Conservation (phyloP, 371 early-diverging fungal species). For the Zopfochytrium polystomum region DNA sequence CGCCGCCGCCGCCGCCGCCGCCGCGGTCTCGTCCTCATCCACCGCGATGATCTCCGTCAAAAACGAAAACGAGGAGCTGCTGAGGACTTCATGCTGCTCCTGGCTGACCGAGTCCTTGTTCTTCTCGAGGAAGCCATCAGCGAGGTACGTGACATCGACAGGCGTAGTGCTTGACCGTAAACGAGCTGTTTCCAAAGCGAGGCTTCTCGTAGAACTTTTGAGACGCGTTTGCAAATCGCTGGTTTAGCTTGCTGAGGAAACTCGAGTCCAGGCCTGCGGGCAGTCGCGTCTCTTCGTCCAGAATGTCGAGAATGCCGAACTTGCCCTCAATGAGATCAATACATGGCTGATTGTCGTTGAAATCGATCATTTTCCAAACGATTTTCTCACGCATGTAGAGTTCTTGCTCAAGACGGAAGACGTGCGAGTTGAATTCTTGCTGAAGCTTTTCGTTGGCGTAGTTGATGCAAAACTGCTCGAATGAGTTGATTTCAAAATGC, state of each 20-base stretch:
- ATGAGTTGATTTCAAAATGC: too few species aligned
- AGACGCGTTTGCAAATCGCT: slow-evolving; percentile 64
- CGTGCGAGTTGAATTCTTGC: slow-evolving; percentile 76
- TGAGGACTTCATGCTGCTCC: slow-evolving; percentile 74
- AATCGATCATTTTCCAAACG: too few species aligned
- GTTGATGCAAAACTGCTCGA: slow-evolving; percentile 99
- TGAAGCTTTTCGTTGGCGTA: slow-evolving; percentile 81
- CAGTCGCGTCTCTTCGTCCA: slow-evolving; percentile 95
- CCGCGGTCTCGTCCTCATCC: too few species aligned
- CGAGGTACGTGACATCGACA: slow-evolving; percentile 74
- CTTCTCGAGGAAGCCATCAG: slow-evolving; percentile 96
- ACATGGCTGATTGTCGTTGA: too few species aligned
- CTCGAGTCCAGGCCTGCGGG: slow-evolving; percentile 85
- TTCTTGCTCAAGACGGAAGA: slow-evolving; percentile 98
- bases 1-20: too few species aligned
- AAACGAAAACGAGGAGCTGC: slow-evolving; percentile 68
- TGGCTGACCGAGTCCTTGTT: slow-evolving; percentile 98
- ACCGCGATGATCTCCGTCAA: slow-evolving; percentile 63
- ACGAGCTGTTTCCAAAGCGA: slow-evolving; percentile 66
- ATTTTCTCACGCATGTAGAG: slow-evolving; percentile 93
- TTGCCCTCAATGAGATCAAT: slow-evolving; percentile 98
- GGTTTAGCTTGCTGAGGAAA: slow-evolving; percentile 82
- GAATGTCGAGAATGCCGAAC: slow-evolving; percentile 90
- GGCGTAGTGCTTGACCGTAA: slow-evolving; percentile 82
- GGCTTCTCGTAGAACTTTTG: slow-evolving; percentile 88